Base-by-base conservation (phyloP, 2,329 filamentous ascomycete genomes). In the Ophiostoma novo-ulmi region DNA sequence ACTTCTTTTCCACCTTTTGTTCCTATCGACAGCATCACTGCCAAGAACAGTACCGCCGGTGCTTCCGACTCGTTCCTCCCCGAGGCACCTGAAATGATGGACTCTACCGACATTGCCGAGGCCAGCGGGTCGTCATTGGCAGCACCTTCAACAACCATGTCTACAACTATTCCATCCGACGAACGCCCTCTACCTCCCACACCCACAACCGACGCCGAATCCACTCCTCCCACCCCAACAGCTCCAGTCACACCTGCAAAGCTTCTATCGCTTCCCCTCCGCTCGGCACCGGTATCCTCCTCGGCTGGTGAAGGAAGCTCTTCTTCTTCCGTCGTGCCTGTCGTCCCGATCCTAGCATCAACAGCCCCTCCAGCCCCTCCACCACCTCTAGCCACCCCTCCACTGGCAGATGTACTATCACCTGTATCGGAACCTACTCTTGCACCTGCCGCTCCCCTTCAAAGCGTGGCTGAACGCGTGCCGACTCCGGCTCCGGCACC, bases 271-370 rank as follows among this genome's bases (percentile, higher is more conserved):
- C 52, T 58, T 26, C 52, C 52, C 52, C 22, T 58, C 52, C n/a
- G 52, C 52, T 14, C 52, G 52, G 52, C 52, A 26, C n/a, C n/a
- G n/a, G 52, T 26, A n/a, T 20, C 44, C 44, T 26, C 52, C 8
- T 58, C 52, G 52, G 52, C 52, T 22, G 52, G 52, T 10, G n/a
- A 58, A 58, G 52, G 52, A 26, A 58, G 52, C n/a, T 58, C 52
- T 8, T 58, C 52, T 58, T 22, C 52, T 8, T 13, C 52, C n/a
- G 17, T 22, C 10, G 52, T 13, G 4, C n/a, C n/a, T 3, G n/a
- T 22, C 11, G 22, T 13, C 22, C 52, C 52, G 52, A 26, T 26
- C 52, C n/a, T 8, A 13, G 52, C 26, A 58, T 26, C 52, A 22
- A 58, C 52, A 58, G 7, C 52, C 26, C 52, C 5, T 5, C 13